Conservation (phyloP, 805 yeast species). For the Metschnikowia bowlesiae region DNA sequence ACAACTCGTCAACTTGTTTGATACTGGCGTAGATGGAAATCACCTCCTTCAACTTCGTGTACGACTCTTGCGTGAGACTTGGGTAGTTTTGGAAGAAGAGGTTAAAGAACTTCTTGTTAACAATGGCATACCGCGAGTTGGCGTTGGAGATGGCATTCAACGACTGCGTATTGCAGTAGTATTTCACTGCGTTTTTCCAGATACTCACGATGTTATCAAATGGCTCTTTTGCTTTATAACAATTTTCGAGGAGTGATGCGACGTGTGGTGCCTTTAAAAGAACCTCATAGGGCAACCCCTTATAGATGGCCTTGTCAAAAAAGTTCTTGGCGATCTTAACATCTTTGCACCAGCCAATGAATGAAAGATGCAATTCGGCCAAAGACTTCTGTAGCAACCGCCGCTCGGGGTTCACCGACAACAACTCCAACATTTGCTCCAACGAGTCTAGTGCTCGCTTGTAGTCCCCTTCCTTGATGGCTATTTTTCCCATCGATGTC, state of each 20-base stretch:
- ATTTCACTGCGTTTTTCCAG: constrained; percentile 59
- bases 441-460: constrained; percentile 62
- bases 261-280: constrained; percentile 71
- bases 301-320: constrained; percentile 65
- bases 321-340: constrained; percentile 66
- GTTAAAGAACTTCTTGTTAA: constrained; percentile 64
- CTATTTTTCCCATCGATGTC: constrained; percentile 71
- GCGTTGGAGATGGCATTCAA: constrained; percentile 38
- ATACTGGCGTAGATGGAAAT: constrained; percentile 53
- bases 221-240: constrained; percentile 53
- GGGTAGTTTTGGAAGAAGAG: constrained; percentile 62
- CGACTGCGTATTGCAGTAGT: constrained; percentile 42
- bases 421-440: constrained; percentile 52
- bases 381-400: constrained; percentile 31
- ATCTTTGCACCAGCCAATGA: constrained; percentile 75
- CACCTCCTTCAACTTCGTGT: constrained; percentile 51
- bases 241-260: constrained; percentile 57
- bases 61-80: constrained; percentile 49
- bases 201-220: constrained; percentile 54
- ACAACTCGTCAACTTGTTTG: constrained; percentile 70
- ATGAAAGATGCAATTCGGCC: constrained; percentile 70
- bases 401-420: constrained; percentile 1
- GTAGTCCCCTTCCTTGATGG: constrained; percentile 60
- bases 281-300: constrained; percentile 68
- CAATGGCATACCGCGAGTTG: constrained; percentile 67